These are phyloP conservation scores for Wickerhamomyces hampshirensis DNA, from an alignment of 805 yeast species.

Conservation along the genomic window DNA sequence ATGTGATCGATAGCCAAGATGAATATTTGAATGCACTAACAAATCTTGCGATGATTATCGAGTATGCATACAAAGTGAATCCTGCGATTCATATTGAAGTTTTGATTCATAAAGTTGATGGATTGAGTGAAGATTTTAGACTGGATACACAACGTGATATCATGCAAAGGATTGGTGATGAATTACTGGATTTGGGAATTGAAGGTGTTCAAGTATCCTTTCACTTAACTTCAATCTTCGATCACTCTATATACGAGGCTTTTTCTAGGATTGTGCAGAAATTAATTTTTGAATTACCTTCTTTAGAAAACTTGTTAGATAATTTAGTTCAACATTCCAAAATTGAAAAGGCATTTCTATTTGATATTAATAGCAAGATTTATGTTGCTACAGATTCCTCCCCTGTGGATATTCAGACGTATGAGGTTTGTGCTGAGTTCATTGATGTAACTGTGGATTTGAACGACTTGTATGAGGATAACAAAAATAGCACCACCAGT, in stretches of 20 bases:
- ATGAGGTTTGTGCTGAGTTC: constrained; percentile 96
- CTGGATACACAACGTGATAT: constrained; percentile 95
- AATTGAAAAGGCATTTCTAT: constrained; percentile 88
- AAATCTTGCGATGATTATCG: constrained; percentile 81
- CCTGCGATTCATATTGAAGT: constrained; percentile 88
- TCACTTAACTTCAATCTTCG: constrained; percentile 90
- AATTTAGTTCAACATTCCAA: constrained; percentile 83
- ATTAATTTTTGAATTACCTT: constrained; percentile 81
- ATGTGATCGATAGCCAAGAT: constrained; percentile 93
- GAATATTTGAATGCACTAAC: constrained; percentile 91
- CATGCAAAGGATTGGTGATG: constrained; percentile 94
- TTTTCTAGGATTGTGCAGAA: constrained; percentile 91
- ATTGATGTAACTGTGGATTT: constrained; percentile 91
- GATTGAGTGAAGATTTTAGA: constrained; percentile 88
- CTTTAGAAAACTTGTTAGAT: constrained; percentile 83
- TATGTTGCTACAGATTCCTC: constrained; percentile 95
- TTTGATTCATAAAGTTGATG: constrained; percentile 92
- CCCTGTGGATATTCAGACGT: constrained; percentile 92
- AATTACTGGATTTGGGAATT: constrained; percentile 78
- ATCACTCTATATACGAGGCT: constrained; percentile 94
- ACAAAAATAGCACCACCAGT: constrained; percentile 21
- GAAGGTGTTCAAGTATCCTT: constrained; percentile 90
- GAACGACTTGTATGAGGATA: constrained; percentile 58
- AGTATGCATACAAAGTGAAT: constrained; percentile 78
- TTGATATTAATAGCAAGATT: constrained; percentile 88